Evolutionary conservation across 495 filamentous ascomycete genomes (phyloP).

Genomic region (Hyphodiscus hymeniophilus): DNA sequence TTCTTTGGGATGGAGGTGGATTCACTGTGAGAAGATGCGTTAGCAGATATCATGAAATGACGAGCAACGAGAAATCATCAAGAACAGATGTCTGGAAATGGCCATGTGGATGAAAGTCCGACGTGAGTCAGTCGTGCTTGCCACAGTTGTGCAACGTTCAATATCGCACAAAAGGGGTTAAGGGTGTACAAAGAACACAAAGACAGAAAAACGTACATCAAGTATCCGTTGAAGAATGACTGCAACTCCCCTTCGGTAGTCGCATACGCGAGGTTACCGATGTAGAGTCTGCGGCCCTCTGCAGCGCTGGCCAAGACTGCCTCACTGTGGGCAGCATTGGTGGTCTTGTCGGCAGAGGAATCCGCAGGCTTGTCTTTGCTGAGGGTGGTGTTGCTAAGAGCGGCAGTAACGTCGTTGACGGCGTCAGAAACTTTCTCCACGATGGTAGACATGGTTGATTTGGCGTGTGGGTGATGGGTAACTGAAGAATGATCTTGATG

Average conservation of each 20-base stretch:
- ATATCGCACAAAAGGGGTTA: no score
- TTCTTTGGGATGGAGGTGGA: slow-evolving; percentile 98
- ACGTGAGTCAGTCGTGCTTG: no score
- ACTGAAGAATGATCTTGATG: no score
- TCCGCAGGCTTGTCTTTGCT: slow-evolving; percentile 43
- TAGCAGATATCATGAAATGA: slow-evolving; percentile 2
- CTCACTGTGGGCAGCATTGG: slow-evolving; percentile 61
- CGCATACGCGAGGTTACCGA: slow-evolving; percentile 99
- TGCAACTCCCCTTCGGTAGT: slow-evolving; percentile 99
- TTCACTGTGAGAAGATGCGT: slow-evolving; percentile 51
- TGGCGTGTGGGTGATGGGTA: slow-evolving; percentile 24
- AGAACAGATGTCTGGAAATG: no score
- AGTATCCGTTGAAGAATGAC: slow-evolving; percentile 96
- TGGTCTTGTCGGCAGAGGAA: slow-evolving; percentile 19
- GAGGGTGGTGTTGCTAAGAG: slow-evolving; percentile 68
- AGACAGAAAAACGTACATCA: slow-evolving; percentile 62
- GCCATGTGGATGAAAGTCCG: no score
- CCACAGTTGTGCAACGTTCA: no score
- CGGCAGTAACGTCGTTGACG: slow-evolving; percentile 77
- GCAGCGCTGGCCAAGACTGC: slow-evolving; percentile 93
- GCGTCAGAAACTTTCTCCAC: slow-evolving; percentile 54
- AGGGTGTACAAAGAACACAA: background rate
- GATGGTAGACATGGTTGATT: slow-evolving; percentile 48
- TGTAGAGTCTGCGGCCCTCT: slow-evolving; percentile 97
- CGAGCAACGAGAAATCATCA: no score